Evolutionary conservation across 345 rosid species (phyloP), one percentile per base, ranked within the genome.

Genomic region (Salix exigua): DNA sequence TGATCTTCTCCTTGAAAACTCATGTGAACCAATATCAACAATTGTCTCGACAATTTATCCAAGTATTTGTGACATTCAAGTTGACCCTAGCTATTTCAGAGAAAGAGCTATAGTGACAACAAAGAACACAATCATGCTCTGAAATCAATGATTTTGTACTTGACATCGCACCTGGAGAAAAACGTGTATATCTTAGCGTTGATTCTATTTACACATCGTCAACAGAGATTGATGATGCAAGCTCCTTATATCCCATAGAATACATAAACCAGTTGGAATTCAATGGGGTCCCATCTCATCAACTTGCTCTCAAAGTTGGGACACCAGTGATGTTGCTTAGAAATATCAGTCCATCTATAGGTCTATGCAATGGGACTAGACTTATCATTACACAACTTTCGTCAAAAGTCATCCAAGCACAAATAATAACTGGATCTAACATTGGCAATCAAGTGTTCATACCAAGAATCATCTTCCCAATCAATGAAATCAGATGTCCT

Each of bases 331-430:
- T 30, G 30, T 30, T 30, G 30, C 30, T 30, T 30, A 30, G 70
- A 9, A 77, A 77, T n/a, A 44, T 77, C 12, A 62, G 70, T 23
- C 62, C 60, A 28, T n/a, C 40, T 2, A 5, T 1, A 0, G 68
- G 74, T 2, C 14, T 70, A 17, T 77, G 74, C 13, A 77, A 77
- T 61, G 69, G 74, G 4, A 70, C 70, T 28, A 44, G 79, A 25
- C 17, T 71, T 16, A 50, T 71, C 2, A 17, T 71, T 62, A 33
- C 37, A 46, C 19, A 40, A 1, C 5, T 71, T 46, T 33, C 35
- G 4, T 0, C 50, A 4, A 70, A 19, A 70, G 12, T 70, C 6
- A 33, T 55, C 6, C 6, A 33, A 31, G 51, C 48, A 61, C 21
- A 61, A 2, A 60, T 73, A 4, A 33, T n/a, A 7, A 40, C 10